Evolutionary conservation across 2,329 filamentous ascomycete species (phyloP).

Genomic region (Alternaria triticina): DNA sequence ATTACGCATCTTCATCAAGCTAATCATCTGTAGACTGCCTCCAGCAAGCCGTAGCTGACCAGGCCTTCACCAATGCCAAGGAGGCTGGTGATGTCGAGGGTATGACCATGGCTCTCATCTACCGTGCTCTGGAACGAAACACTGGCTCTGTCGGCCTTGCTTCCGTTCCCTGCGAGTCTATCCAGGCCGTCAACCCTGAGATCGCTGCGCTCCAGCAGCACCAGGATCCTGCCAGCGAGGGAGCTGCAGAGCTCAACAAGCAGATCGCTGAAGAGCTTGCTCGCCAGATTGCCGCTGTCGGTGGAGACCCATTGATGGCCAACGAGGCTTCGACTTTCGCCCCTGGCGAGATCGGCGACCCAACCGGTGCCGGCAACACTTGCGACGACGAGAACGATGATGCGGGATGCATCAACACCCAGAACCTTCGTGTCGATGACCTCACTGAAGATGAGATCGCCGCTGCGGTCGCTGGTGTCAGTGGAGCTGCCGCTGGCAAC

Average conservation of each 20-base stretch:
- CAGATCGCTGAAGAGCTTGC: slow-evolving; percentile 65
- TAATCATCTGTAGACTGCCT: slow-evolving; percentile 57
- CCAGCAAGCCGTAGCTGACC: slow-evolving; percentile 64
- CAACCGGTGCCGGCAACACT: slow-evolving; percentile 60
- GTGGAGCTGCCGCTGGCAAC: slow-evolving; percentile 11
- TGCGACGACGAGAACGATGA: slow-evolving; percentile 58
- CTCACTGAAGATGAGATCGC: slow-evolving; percentile 60
- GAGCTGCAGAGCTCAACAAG: slow-evolving; percentile 66
- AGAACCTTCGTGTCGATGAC: slow-evolving; percentile 61
- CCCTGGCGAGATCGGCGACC: slow-evolving; percentile 62
- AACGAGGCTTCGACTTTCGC: slow-evolving; percentile 69
- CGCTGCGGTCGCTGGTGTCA: slow-evolving; percentile 53
- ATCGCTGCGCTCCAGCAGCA: slow-evolving; percentile 69
- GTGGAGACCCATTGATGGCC: slow-evolving; percentile 67
- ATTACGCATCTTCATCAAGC: not conserved
- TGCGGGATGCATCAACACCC: slow-evolving; percentile 62
- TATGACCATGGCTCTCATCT: slow-evolving; percentile 62
- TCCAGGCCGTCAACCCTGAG: slow-evolving; percentile 66
- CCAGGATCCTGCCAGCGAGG: slow-evolving; percentile 69
- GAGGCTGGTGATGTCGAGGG: slow-evolving; percentile 58
- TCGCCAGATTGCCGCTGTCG: slow-evolving; percentile 64
- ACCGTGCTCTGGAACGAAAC: slow-evolving; percentile 65
- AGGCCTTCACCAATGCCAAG: slow-evolving; percentile 67
- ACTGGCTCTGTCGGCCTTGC: slow-evolving; percentile 63
- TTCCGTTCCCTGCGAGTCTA: slow-evolving; percentile 64